Base-by-base conservation (phyloP, 495 filamentous ascomycete species). In the Xylaria longipes region DNA sequence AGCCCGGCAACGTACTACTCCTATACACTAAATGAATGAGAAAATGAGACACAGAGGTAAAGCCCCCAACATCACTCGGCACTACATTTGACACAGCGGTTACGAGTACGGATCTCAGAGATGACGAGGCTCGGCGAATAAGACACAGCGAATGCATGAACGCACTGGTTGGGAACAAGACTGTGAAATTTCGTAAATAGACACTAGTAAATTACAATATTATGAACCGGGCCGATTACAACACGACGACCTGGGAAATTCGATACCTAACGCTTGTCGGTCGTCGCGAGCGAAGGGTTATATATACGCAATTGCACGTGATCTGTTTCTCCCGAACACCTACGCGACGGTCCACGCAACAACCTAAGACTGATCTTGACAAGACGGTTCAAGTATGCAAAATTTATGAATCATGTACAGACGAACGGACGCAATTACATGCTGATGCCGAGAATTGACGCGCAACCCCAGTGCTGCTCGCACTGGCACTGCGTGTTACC, bases 391-490 rank as follows among this genome's bases (percentile, higher is more conserved):
- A 54, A 61, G 45, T 43, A 43, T 70, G 22, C 66, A 22, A 57
- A 65, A 45, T 33, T 27, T 22, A 48, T 61, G 5, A 65, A 65
- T 48, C 66, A 73, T 73, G 71, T 66, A 65, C 68, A 58, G 52
- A 71, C 70, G 12, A 15, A 66, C 31, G 60, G 46, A 50, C 64
- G 37, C 43, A 15, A 72, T 74, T 74, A 79, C 17, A 75, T 17
- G 74, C 48, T 76, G 68, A 79, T 79, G 61, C 74, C 74, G 25
- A 79, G 77, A 35, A 71, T 67, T 41, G 81, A 65, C 71, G 83
- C 84, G 72, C 87, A 88, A 66, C 94, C 93, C 89, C 93, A 97
- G 84, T 85, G 81, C 79, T 88, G 87, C 92, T 98, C 95, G 72
- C 95, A 93, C 65, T 83, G 80, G 82, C 89, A 93, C 33, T 80